A percentile compares a stretch with the other conserved stretches of the same genome.
These are phyloP conservation scores for Penicillium glabrum DNA, from an alignment of 2,329 filamentous ascomycete species.

Conservation along the genomic window DNA sequence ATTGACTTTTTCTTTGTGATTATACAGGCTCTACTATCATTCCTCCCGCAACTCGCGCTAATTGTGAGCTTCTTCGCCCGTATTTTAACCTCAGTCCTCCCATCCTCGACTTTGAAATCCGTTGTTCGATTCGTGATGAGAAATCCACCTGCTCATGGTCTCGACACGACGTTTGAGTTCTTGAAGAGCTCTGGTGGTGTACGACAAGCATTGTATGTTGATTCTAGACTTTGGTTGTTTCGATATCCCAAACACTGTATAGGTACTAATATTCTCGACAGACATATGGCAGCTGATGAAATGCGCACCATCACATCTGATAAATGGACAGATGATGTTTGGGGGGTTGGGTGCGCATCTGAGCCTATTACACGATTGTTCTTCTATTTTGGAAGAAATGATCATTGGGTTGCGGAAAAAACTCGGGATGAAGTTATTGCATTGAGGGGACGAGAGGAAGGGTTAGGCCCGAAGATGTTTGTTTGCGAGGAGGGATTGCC, in stretches of 20 bases:
- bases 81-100: constrained; percentile 45
- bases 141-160: constrained; percentile 40
- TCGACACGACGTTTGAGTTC: constrained; percentile 52
- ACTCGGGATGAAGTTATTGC: constrained; percentile 58
- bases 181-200: constrained; percentile 51
- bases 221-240: neutral
- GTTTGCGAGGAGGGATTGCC: constrained; percentile 56
- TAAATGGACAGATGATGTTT: constrained; percentile 59
- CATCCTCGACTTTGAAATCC: constrained; percentile 38
- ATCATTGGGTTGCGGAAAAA: constrained; percentile 62
- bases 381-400: constrained; percentile 60
- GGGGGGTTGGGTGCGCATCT: constrained; percentile 47
- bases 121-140: constrained; percentile 46
- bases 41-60: constrained; percentile 40
- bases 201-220: constrained; percentile 52
- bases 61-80: constrained; percentile 41
- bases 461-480: constrained; percentile 51
- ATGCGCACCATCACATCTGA: constrained; percentile 57
- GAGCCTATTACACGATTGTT: constrained; percentile 48
- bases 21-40: constrained; percentile 28
- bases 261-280: constrained; percentile 11
- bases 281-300: constrained; percentile 59
- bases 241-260: neutral
- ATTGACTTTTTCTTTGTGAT: neutral
- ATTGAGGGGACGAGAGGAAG: constrained; percentile 35